Evolutionary conservation across 2,329 filamentous ascomycete species (phyloP), one percentile per base, ranked within the genome.

Genomic region (Triangularia verruculosa): DNA sequence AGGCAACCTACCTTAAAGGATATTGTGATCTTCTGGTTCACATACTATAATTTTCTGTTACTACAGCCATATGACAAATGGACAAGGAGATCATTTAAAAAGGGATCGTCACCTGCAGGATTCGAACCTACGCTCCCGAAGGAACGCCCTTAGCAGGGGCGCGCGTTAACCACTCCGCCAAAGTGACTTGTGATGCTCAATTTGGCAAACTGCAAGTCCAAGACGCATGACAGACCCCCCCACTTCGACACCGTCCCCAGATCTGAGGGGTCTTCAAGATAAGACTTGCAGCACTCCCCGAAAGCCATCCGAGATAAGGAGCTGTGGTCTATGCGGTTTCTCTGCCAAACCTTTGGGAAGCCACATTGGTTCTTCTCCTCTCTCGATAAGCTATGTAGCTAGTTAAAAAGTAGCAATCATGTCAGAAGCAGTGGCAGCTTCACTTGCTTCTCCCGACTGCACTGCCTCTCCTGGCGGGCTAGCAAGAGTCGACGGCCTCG

Each of bases 401-500:
- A n/a, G n/a, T n/a, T n/a, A n/a, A 15, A 20, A 20, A 17, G 17
- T 20, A 47, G 17, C 39, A 47, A 47, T 47, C 39, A 47, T 47
- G 39, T 20, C n/a, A 47, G 39, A 47, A 47, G 39, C 34, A 4
- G 13, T 4, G 13, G 34, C n/a, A 22, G 39, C 39, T 47, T 20
- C 39, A 20, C 4, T 15, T 39, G 7, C n/a, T 22, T 2, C 39
- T 17, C 5, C 34, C 4, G 17, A 13, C 8, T n/a, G 15, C 34
- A 17, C 34, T 8, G 15, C 34, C 13, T 5, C n/a, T 20, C n/a
- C 5, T 20, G 39, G 20, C 39, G 70, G 73, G 61, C 70, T 69
- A 56, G 67, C 68, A 55, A 73, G 72, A 5, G 72, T 75, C 27
- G 68, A 66, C 66, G 67, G 62, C 53, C 68, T 74, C 24, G 71